Evolutionary conservation across 257 asterid species (phyloP), one percentile per base, ranked within the genome.

Genomic region (Lavandula angustifolia): DNA sequence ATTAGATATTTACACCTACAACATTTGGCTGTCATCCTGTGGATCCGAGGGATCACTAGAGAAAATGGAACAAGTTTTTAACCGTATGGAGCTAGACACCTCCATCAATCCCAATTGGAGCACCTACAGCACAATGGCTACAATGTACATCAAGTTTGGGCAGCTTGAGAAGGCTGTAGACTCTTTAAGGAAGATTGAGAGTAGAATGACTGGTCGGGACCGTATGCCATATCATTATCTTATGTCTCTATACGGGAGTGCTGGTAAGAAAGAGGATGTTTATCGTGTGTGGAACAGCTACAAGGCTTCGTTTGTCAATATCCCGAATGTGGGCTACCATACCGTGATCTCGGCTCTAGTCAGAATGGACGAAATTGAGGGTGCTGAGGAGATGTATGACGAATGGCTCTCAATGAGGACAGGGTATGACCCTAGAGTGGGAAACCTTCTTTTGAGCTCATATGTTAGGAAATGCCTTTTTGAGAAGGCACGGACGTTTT

Each of bases 71-170:
- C 76, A 78, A 70, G 95, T 81, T 37, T 75, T 81, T 43, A 79
- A 80, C 12, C 76, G 54, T 56, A 90, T 94, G 96, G 76, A 83
- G 77, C 73, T 73, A 54, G 94, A 88, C 73, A 49, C 78, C 69
- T 6, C 73, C 56, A 71, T 86, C 55, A 78, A 76, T 38, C 92
- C 96, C 54, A 86, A 78, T 63, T 94, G 99, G 99, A 76, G 91
- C 53, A 90, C 99, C 6, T 94, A 73, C 69, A 80, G 96, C 79
- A 85, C 97, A 18, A 78, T 94, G 99, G 96, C 99, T 10, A 73
- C 95, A 3, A 41, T 79, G 76, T 90, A 84, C 62, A 78, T 88
- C 40, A 86, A 78, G 67, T 67, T 67, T 33, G 91, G 83, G 70
- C 68, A 78, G 16, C 9, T 79, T 48, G 82, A 70, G 59, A 94